Evolutionary conservation across 257 asterid genomes (phyloP), one percentile per base, ranked within the genome.

Genomic region (Henckelia pumila): DNA sequence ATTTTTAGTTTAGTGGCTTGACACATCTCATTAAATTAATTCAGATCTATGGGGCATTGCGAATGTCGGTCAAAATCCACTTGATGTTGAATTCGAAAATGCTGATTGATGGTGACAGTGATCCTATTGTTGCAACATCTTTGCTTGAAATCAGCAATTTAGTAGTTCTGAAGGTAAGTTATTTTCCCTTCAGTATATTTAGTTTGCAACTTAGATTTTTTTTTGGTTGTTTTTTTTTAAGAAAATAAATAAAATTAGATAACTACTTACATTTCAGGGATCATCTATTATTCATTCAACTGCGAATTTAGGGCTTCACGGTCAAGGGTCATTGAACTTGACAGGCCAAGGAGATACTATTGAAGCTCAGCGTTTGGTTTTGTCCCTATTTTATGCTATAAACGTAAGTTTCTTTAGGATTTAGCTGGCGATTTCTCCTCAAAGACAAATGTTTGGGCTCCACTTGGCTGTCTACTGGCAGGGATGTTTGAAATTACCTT

Each of bases 291-390:
- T 91, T 83, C 96, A 74, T 73, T 91, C 97, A 70, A 91, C 88
- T 78, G 89, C 91, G 53, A 83, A 88, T 82, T 82, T 91, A 88
- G 96, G 93, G 79, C 82, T 91, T 76, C 91, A 86, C 68, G 97
- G 97, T 72, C 96, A 91, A 85, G 97, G 97, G 55, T 86, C 96
- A 30, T 79, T 91, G 88, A 91, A 91, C 84, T 79, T 91, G 82
- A 67, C 97, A 56, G 97, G 96, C 70, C 79, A 88, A 61, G 97
- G 96, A 74, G 93, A 88, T 84, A 72, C 83, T 75, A 88, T 91
- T 81, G 97, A 86, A 79, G 97, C 97, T 69, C 97, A 79, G 67
- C 96, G 78, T 77, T 86, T 91, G 84, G 91, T 91, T 76, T 69
- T 91, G 71, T 91, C 97, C 77, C 79, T 88, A 78, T 91, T 88